A percentile compares a stretch with the other conserved stretches of the same genome.
Evolutionary conservation across 2,329 filamentous ascomycete genomes (phyloP).

Genomic region (Trichoderma breve): DNA sequence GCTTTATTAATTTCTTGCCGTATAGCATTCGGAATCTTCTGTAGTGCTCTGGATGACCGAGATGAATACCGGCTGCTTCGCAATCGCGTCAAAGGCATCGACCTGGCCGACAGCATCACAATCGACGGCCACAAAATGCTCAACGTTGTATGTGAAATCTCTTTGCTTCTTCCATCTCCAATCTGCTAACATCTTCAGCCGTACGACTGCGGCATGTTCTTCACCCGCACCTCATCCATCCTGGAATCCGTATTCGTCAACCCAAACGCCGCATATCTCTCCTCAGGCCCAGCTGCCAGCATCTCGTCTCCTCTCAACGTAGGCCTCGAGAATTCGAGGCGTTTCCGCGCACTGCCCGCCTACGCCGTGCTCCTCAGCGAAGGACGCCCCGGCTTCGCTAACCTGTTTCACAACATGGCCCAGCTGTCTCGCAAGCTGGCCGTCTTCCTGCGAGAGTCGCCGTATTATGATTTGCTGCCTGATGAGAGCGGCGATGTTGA

Average conservation of each 20-base stretch:
- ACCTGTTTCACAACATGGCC: conserved; percentile 72
- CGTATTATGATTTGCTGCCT: conserved; percentile 67
- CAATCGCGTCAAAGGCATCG: conserved; percentile 59
- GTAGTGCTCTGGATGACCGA: conserved; percentile 58
- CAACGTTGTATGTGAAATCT: conserved; percentile 63
- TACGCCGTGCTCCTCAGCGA: conserved; percentile 78
- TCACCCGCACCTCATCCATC: conserved; percentile 62
- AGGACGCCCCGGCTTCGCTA: conserved; percentile 65
- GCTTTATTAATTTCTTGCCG: background rate
- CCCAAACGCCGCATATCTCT: conserved; percentile 80
- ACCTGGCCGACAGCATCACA: conserved; percentile 83
- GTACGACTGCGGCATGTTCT: conserved; percentile 90
- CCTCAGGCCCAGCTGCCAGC: conserved; percentile 36
- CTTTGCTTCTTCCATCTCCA: background rate
- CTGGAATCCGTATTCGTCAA: conserved; percentile 71
- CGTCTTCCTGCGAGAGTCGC: conserved; percentile 57
- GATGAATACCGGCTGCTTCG: conserved; percentile 56
- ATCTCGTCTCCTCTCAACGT: conserved; percentile 84
- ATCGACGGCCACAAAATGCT: conserved; percentile 89
- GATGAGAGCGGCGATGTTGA: conserved; percentile 43
- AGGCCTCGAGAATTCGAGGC: conserved; percentile 85
- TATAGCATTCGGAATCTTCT: conserved; percentile 79
- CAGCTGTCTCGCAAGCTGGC: conserved; percentile 67
- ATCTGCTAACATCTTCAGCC: conserved; percentile 47
- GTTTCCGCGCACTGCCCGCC: conserved; percentile 86